Evolutionary conservation across 345 rosid genomes (phyloP).

Genomic region (Arabis alpina): DNA sequence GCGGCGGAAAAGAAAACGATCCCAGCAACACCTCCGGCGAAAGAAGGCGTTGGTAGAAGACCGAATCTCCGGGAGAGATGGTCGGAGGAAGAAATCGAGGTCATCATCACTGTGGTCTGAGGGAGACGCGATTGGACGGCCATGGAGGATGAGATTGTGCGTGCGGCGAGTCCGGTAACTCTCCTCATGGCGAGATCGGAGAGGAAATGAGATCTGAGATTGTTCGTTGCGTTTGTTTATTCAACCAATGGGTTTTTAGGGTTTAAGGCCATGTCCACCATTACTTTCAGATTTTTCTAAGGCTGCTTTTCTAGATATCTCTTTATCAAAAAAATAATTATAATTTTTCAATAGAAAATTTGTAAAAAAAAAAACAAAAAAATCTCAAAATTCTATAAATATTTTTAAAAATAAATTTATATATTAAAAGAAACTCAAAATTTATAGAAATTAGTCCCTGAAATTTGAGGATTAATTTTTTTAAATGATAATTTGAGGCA

Average conservation of each 20-base stretch:
- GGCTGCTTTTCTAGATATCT: not conserved
- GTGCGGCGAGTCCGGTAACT: constrained; percentile 48
- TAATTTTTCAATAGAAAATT: no score
- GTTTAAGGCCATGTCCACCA: constrained; percentile 43
- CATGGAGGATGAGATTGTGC: constrained; percentile 47
- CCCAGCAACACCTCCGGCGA: constrained; percentile 51
- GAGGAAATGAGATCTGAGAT: constrained; percentile 14
- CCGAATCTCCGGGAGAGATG: constrained; percentile 42
- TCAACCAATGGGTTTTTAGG: constrained; percentile 35
- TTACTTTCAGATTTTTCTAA: not conserved
- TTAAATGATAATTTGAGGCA: no score
- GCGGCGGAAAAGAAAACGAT: constrained; percentile 55
- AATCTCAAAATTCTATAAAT: no score
- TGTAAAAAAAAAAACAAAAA: no score
- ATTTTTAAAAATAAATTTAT: no score
- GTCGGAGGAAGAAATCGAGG: constrained; percentile 37
- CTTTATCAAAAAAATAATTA: no score
- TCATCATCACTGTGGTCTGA: constrained; percentile 47
- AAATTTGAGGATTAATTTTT: no score
- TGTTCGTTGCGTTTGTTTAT: constrained; percentile 14
- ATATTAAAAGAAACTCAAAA: no score
- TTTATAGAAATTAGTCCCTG: no score
- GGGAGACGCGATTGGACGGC: constrained; percentile 45
- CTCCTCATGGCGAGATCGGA: constrained; percentile 53
- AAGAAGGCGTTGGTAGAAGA: constrained; percentile 43